Evolutionary conservation across 129 eudicot species (phyloP).

Genomic region (Flaveria robusta): DNA sequence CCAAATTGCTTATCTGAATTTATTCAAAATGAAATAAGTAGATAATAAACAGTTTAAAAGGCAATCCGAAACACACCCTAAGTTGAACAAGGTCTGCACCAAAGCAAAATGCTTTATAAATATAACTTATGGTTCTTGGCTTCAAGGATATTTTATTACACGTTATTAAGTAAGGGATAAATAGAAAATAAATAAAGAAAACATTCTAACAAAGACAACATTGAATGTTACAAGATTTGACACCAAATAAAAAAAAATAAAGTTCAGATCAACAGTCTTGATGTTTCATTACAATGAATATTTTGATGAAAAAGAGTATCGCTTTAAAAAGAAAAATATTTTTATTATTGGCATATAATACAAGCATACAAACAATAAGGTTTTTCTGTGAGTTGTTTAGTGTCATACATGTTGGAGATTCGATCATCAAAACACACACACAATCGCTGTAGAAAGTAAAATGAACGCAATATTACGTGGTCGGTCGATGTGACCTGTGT

Average conservation of each 20-base stretch:
- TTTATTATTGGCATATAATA: background rate
- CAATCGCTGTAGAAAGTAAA: no score
- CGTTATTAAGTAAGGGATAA: background rate
- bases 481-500: no score
- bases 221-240: background rate
- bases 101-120: background rate
- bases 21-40: background rate
- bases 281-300: constrained; percentile 2
- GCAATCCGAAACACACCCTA: background rate
- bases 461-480: no score
- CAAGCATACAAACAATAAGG: background rate
- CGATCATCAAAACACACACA: no score
- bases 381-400: background rate
- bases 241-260: background rate
- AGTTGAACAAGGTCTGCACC: background rate
- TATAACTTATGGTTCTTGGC: background rate
- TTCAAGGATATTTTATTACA: background rate
- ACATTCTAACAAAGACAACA: background rate
- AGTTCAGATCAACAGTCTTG: background rate
- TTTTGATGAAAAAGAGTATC: background rate
- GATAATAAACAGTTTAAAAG: background rate
- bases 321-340: background rate
- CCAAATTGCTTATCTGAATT: background rate
- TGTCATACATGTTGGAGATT: background rate
- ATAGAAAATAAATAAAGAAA: background rate